Conservation (phyloP, 768 basidiomycete species). For the Lyophyllum decastes region DNA sequence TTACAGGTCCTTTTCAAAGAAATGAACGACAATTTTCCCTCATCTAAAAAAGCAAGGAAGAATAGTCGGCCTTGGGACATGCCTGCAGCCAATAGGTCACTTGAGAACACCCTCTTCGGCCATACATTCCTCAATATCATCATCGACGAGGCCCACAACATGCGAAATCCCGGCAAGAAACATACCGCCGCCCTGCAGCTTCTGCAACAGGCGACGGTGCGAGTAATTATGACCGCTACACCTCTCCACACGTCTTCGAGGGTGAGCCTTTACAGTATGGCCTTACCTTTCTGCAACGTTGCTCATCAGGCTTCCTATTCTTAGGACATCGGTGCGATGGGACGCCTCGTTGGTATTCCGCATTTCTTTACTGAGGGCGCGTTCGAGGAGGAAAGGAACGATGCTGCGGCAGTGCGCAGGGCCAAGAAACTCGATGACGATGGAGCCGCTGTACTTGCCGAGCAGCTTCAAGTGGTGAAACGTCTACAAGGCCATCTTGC, state of each 20-base stretch:
- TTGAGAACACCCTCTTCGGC: conserved; percentile 23
- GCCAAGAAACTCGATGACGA: conserved; percentile 17
- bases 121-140: conserved; percentile 13
- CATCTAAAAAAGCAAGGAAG: neutral
- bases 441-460: neutral
- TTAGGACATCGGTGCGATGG: conserved; percentile 29
- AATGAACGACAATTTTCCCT: conserved; percentile 9
- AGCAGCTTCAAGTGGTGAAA: neutral
- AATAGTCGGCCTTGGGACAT: conserved; percentile 18
- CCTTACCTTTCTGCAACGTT: neutral
- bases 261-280: conserved; percentile 10
- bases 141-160: conserved; percentile 25
- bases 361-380: conserved; percentile 23
- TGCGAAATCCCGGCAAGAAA: conserved; percentile 17
- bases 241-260: conserved; percentile 25
- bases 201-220: conserved; percentile 6
- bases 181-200: conserved; percentile 16
- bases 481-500: conserved; percentile 6
- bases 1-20: conserved; percentile 16
- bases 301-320: neutral
- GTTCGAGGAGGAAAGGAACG: conserved; percentile 21
- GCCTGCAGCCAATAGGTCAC: neutral
- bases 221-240: conserved; percentile 22
- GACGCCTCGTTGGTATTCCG: conserved; percentile 24
- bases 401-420: conserved; percentile 3